A percentile compares a stretch with the other conserved stretches of the same genome.
Evolutionary conservation across 2,329 filamentous ascomycete genomes (phyloP).

Genomic region (Stachybotrys echinatus): DNA sequence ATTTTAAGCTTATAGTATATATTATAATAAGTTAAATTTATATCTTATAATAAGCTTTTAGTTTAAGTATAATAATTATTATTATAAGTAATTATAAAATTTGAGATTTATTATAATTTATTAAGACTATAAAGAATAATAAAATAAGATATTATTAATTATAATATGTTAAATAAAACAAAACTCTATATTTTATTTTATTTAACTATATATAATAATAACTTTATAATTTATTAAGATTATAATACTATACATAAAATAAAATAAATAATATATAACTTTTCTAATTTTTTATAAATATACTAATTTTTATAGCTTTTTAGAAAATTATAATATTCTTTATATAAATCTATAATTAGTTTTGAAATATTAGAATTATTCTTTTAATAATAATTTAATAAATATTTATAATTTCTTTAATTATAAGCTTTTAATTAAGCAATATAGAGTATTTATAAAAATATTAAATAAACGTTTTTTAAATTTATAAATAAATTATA

Average conservation of each 20-base stretch:
- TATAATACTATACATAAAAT: too few relatives aligned
- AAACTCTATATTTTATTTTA: background rate
- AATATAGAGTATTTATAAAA: background rate
- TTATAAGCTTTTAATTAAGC: background rate
- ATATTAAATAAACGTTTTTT: background rate
- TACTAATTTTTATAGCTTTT: background rate
- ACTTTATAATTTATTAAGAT: background rate
- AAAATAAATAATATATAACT: background rate
- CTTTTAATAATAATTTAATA: background rate
- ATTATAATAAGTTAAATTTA: background rate
- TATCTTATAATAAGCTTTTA: too few relatives aligned
- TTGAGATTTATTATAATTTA: background rate
- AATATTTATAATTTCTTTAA: background rate
- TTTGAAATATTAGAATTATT: background rate
- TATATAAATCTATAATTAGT: too few relatives aligned
- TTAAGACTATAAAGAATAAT: background rate
- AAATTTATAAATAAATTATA: too few relatives aligned
- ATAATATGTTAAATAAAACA: background rate
- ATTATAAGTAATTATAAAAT: background rate
- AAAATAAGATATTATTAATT: background rate
- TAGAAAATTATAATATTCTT: too few relatives aligned
- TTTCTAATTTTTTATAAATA: background rate
- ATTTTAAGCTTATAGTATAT: too few relatives aligned
- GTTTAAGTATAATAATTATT: too few relatives aligned
- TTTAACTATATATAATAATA: background rate